Evolutionary conservation across 768 basidiomycete genomes (phyloP), one percentile per base, ranked within the genome.

Genomic region (Mycena haematopus): DNA sequence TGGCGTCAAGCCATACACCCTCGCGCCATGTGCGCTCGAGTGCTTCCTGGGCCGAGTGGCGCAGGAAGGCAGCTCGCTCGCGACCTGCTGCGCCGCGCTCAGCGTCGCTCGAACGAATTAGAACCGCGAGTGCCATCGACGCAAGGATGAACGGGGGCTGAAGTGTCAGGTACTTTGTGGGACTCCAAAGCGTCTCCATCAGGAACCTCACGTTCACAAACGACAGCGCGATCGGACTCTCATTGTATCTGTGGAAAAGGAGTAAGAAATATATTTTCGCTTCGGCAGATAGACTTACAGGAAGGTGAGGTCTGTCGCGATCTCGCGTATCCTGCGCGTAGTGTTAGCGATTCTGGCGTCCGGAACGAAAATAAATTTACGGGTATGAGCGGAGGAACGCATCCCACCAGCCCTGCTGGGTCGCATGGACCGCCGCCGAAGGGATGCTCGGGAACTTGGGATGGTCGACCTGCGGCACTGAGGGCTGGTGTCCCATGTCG

Each of bases 101-200:
- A 61, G 81, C 60, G 63, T 85, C 82, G 67, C 82, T 84, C 7
- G 84, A 84, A 60, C 76, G 77, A 71, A 84, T 77, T 33, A 86
- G 73, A 24, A 72, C 80, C 3, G 82, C 77, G 68, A 86, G 74
- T 4, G 84, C 84, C 40, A 86, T 72, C 21, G 75, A 77, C n/a
- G 84, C 77, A 50, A 81, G 76, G 53, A 86, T 73, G 38, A 85
- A 75, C 7, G 84, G 76, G 10, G 85, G 84, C 65, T 85, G 84
- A 71, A 84, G 77, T 31, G 70, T 65, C n/a, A 71, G 70, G n/a
- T 79, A 75, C 10, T 72, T 67, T 25, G 70, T 70, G 1, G 80
- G 73, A 60, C 75, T 74, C 64, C 73, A 77, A 46, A 86, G 67
- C 60, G 76, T 76, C 52, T 70, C 74, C 55, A 82, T 71, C 61